Base-by-base conservation (phyloP, 352 stramenopile species). In the Phytophthora melonis region DNA sequence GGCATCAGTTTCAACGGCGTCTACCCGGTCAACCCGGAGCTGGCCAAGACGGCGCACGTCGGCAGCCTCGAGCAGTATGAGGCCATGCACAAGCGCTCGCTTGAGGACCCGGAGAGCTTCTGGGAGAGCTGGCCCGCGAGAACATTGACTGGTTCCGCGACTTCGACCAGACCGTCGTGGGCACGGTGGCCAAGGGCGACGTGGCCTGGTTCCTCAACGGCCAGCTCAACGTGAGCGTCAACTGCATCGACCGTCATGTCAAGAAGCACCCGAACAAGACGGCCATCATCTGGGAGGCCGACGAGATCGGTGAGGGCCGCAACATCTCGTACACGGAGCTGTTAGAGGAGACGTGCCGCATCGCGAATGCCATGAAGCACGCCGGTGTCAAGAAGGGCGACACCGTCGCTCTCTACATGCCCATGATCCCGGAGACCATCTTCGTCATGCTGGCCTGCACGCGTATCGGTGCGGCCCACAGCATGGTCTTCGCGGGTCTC, bases 371-470 rank as follows among this genome's bases (percentile, higher is more conserved):
- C 23, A 89, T 99, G 66, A 94, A 97, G 63, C 75, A 86, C 25
- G 78, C 84, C 30, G 97, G 97, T n/a, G 78, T 93, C 18, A 78
- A 77, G 54, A 89, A 98, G 74, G 97, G 97, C 2, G 97, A 99
- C 85, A 91, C 95, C 9, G 97, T 99, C 6, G 98, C 95, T 6
- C 87, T 99, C 41, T 99, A 99, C 88, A 99, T 99, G 97, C 98
- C 98, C 43, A 99, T 99, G 98, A 98, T 99, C 58, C 97, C 97
- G 7, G 97, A 99, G 79, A 82, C 96, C 8, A 93, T 94, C 43
- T 98, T 99, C 79, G 95, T 95, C 36, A 99, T 99, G 97, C 84
- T 99, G 50, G 98, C 98, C 3, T 99, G 98, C 72, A 92, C 96
- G 23, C 92, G 98, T 56, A 98, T 99, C 67, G 98, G 98, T 47